Conservation (phyloP, 148 eudicot genomes). For the Rhododendron kiyosumense region DNA sequence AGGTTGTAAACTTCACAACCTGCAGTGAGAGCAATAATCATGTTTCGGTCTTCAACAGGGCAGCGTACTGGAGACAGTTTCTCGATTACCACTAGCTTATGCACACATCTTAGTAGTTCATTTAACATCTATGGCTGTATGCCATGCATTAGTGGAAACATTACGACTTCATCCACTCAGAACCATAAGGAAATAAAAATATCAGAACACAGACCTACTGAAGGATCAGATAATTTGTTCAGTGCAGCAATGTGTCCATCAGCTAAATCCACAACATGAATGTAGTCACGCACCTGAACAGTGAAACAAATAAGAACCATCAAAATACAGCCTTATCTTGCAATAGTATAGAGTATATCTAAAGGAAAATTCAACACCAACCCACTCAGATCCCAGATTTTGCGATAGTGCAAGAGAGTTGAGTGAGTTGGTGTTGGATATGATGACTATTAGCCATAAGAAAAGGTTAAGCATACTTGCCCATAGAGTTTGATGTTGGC, state of each 20-base stretch:
- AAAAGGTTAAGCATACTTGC: neutral
- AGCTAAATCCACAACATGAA: slow-evolving; percentile 95
- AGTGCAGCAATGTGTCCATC: slow-evolving; percentile 95
- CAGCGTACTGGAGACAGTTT: neutral
- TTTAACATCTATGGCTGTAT: neutral
- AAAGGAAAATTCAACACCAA: neutral
- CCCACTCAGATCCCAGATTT: neutral
- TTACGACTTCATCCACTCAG: slow-evolving; percentile 4
- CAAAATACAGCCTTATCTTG: neutral
- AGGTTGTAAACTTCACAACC: slow-evolving; percentile 94
- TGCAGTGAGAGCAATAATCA: slow-evolving; percentile 22
- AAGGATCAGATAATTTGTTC: slow-evolving; percentile 62
- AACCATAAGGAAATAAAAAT: neutral
- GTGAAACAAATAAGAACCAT: neutral
- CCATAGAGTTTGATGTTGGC: neutral
- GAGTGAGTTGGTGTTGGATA: neutral
- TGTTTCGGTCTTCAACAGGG: neutral
- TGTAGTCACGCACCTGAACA: slow-evolving; percentile 90
- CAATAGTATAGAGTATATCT: neutral
- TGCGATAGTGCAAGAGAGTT: neutral
- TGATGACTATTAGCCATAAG: neutral
- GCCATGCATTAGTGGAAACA: neutral
- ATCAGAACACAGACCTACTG: slow-evolving; percentile 43
- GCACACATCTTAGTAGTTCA: neutral
- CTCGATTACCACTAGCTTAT: neutral